Base-by-base conservation (phyloP, 2,329 filamentous ascomycete species). In the Colletotrichum chrysophilum region DNA sequence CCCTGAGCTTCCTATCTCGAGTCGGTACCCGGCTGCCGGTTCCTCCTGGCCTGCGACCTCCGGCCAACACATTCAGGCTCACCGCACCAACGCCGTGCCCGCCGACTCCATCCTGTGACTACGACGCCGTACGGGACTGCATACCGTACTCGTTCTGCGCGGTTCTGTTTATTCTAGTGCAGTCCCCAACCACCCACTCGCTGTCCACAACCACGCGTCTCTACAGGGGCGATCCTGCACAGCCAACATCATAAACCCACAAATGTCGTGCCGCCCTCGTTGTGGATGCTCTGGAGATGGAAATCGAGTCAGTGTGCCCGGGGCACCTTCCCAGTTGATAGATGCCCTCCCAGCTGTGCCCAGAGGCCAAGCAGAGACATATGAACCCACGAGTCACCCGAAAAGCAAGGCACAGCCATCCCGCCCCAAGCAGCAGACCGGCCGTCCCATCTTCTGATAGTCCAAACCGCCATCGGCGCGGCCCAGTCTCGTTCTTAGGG, bases 231-330 rank as follows among this genome's bases (percentile, higher is more conserved):
- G 56, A 67, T 68, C 73, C 69, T 61, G 18, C 18, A 64, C 38
- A 58, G 38, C 56, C 70, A 58, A 66, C 64, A 36, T 26, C 34
- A 62, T n/a, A 48, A 64, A 52, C 16, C 73, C 64, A 56, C 58
- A 36, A 52, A 7, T 73, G n/a, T 30, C 61, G 43, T 68, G 43
- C 43, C 43, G 70, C 30, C 64, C 48, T 67, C 21, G 32, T 56
- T 72, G 73, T 73, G 73, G 73, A 68, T 75, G 70, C 73, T 73
- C 73, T 75, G 62, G 56, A 72, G 73, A 73, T 58, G 62, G 26
- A 52, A 52, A 52, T 34, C 70, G 70, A 75, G 73, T 75, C 73
- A 75, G 72, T 28, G 56, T 60, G 52, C 61, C 30, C 34, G 36
- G 60, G 36, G 34, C 71, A 74, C 67, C 18, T 60, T 66, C 61